Evolutionary conservation across 331 rosid genomes (phyloP), one percentile per base, ranked within the genome.

Genomic region (Acacia concinna): DNA sequence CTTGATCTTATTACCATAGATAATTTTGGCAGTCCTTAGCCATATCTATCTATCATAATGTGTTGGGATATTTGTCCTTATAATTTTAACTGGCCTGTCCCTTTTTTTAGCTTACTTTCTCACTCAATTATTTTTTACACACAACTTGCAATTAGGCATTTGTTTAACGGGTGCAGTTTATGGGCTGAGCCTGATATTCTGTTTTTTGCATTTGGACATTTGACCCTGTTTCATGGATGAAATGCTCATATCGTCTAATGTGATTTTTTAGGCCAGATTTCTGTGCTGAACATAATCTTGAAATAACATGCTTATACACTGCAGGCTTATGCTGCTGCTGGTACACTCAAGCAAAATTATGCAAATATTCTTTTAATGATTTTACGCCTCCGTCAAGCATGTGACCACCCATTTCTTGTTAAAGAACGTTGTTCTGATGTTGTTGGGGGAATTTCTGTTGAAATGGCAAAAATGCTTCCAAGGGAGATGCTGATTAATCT

Each of bases 251-350:
- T 6, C 25, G 23, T 51, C 4, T 68, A 41, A 25, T 43, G 38
- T 18, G 3, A 46, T 17, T 18, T 71, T 47, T 18, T 71, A 44
- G 54, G 31, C 35, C 51, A 27, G 75, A 27, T 78, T 54, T 23
- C 78, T 44, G 14, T 43, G 65, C 71, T 27, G 78, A 78, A 79
- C 30, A 56, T 73, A 34, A 25, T 41, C 43, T 69, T 90, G 75
- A 82, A 72, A 74, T 73, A 17, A 47, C 68, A 64, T 15, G 37
- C 46, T 70, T 74, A 66, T 74, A 52, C 49, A 52, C 76, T 88
- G 82, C 91, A 96, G 99, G 99, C 99, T 51, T 96, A 96, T 91
- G 99, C 99, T 44, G 99, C 98, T 71, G 99, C 99, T 79, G 99
- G 99, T 64, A 96, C 99, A 32, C 91, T 96, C 59, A 93, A 89